Evolutionary conservation across 805 yeast species (phyloP), one percentile per base, ranked within the genome.

Genomic region (Candida bentonensis): DNA sequence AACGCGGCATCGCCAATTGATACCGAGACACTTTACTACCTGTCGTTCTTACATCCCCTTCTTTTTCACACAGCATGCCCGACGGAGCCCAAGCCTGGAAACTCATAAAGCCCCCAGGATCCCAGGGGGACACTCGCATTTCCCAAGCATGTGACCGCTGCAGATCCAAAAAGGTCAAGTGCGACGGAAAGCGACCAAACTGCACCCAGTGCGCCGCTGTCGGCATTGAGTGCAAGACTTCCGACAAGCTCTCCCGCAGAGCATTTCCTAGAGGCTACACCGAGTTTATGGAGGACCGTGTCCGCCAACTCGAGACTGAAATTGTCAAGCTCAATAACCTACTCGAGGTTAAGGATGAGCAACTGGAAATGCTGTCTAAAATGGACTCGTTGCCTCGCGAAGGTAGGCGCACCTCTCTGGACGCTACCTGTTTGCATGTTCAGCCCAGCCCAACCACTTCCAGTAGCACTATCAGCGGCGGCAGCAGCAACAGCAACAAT

Each of bases 121-220:
- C 77, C 13, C 68, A 72, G 22, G 67, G 73, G 0, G 79, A 76
- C 46, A 4, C 36, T 17, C 64, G 95, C 46, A 82, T 83, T 2
- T 88, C 95, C 0, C 95, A 86, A 57, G 95, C 95, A 0, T 86
- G 96, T 61, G 95, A 86, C 58, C 64, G 96, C 42, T 87, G 95
- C 56, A 66, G 95, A 42, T 75, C 83, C 42, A 83, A 82, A 56
- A 83, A 60, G 54, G 54, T 61, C 43, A 73, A 78, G 46, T 82
- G 94, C 64, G 89, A 82, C 52, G 92, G 92, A 1, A 72, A 73
- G 46, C 54, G 70, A 23, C 71, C 76, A 2, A 76, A 73, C 51
- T 87, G 96, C 59, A 74, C 89, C 0, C 81, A 82, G 47, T 87
- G 96, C 66, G 78, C 76, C 11, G 71, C 78, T 4, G 92, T 84